Base-by-base conservation (phyloP, 1,284 basidiomycete species). In the Leccinum solheimii region DNA sequence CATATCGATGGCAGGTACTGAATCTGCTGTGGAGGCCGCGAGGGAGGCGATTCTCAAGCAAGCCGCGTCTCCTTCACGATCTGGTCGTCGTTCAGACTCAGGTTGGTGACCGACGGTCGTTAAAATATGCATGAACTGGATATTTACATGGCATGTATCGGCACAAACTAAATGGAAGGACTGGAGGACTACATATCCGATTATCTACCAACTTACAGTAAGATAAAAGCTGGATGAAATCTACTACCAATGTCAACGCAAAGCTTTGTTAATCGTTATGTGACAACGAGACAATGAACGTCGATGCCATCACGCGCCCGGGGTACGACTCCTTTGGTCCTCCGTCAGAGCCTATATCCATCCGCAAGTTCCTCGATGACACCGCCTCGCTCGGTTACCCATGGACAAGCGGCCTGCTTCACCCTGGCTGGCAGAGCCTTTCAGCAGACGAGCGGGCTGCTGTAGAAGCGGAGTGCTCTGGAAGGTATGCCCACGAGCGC, bases 21-120 rank as follows among this genome's bases (percentile, higher is more conserved):
- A 91, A 74, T 75, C 80, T 59, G 86, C 89, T 61, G 87, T 95
- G 58, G 75, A 84, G 61, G 82, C 85, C 48, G 94, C 94, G 36
- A 94, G 90, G 76, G 88, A 92, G 53, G 90, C 90, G 27, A 93
- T 96, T 71, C 76, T 92, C 57, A 83, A 81, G 71, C 89, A 92
- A 75, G 83, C 81, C 38, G 75, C 83, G 55, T 72, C 78, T 58
- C 64, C 71, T 49, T 74, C 76, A 63, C 82, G 87, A 62, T 75
- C 78, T 56, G 79, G 80, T 66, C 85, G 84, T 66, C 75, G 79
- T 55, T 76, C 74, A 59, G 54, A 23, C 36, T 76, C 74, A 59
- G 54, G 13, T 32, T 58, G 45, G 45, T 48, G 45, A 48, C n/a
- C 10, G n/a, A 19, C n/a, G n/a, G 40, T 45, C 43, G 19, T 45